Base-by-base conservation (phyloP, 2,329 filamentous ascomycete species). In the Neofusicoccum ribis region DNA sequence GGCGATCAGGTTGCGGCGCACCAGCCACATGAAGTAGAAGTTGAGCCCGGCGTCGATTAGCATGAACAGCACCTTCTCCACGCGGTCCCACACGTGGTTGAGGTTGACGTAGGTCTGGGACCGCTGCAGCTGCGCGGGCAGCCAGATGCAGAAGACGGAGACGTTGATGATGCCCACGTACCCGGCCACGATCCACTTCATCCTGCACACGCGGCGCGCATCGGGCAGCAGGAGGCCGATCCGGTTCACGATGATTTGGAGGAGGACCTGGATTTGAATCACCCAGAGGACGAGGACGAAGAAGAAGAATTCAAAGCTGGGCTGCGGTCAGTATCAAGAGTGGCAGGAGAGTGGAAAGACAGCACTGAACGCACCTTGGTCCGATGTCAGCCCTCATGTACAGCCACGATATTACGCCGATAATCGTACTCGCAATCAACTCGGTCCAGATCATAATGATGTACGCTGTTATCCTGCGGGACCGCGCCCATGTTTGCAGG, bases 1-100 rank as follows among this genome's bases (percentile, higher is more conserved):
- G 11, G 44, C 65, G 20, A 74, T 69, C 27, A 74, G 66, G n/a
- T 71, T 71, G 4, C 51, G 60, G n/a, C 65, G 68, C n/a, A 74
- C 72, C 1, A 69, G 67, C 36, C 67, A 70, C 27, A 74, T 70
- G 63, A 74, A 74, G 65, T 72, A 73, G 27, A 67, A 64, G 49
- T 74, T 74, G n/a, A 74, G 67, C 23, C 66, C 71, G 1, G 51
- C 69, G 46, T 74, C 72, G 6, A 73, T 68, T 15, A 70, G 43
- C 5, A 73, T 49, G 41, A 70, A 73, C 3, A 74, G 36, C 1
- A 69, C 68, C 52, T 74, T 74, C 44, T 74, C 72, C 1, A 71
- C 73, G 27, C 83, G 80, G 59, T 86, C 84, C 84, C 84, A 86
- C 27, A 83, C 72, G 0, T 78, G 71, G 67, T 74, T 74, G 27